Base-by-base conservation (phyloP, 2,329 filamentous ascomycete species). In the Dactylellina cionopaga region DNA sequence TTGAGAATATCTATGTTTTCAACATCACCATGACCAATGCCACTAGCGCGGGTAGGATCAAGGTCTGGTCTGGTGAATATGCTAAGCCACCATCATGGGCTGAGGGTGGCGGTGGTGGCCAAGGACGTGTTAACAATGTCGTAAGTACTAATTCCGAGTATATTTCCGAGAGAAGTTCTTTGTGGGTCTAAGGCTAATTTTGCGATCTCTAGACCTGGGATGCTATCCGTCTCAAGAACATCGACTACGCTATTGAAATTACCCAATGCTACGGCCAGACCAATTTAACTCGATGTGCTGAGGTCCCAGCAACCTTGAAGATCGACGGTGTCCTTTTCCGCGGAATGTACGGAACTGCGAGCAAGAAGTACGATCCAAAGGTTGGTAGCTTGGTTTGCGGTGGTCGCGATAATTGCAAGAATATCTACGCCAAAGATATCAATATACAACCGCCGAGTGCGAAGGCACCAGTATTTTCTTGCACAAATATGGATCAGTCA, bases 1-100 rank as follows among this genome's bases (percentile, higher is more conserved):
- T 91, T 1, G 84, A 90, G 79, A 87, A 91, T 75, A 78, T 91
- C n/a, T 86, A 88, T 76, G 84, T 89, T 62, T 86, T 84, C 79
- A 88, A 88, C 75, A 81, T 84, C 35, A 84, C 83, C 29, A 85
- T 88, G 84, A 82, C 82, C 49, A 87, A 89, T 75, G 85, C 86
- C 19, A 72, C 66, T 3, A 63, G 90, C 74, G 88, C 87, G 25
- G 89, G 89, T 0, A 86, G 89, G 68, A 90, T 92, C 81, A 91
- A 91, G 80, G 88, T 90, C 59, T 91, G 89, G 89, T 88, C 89
- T 0, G 87, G 87, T 25, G 77, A 83, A 47, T 70, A 62, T 35
- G 56, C 19, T 75, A 82, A 5, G 83, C 85, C 1, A 83, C 83
- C 0, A 80, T 89, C 4, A 85, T 85, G n/a, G 17, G 85, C 88